Percentiles rank a stretch among this genome's conserved stretches.
These are phyloP conservation scores for Tylopilus felleus DNA, from an alignment of 768 basidiomycete genomes.

Conservation along the genomic window DNA sequence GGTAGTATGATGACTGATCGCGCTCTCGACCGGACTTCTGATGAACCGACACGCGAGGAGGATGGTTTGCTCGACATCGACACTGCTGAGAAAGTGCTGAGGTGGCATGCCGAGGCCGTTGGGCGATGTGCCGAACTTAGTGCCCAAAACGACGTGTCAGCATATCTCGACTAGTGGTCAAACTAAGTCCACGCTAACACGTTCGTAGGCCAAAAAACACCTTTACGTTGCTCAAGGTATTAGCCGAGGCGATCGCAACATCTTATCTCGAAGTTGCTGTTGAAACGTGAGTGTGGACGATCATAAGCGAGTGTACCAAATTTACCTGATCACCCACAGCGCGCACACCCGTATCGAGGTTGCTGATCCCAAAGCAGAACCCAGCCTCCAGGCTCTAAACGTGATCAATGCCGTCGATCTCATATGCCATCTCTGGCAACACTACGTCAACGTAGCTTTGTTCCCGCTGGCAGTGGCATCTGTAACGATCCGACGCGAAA, in stretches of 20 bases:
- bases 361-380: slow-evolving; percentile 75
- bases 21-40: slow-evolving; percentile 48
- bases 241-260: slow-evolving; percentile 81
- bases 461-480: slow-evolving; percentile 83
- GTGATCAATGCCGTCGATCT: slow-evolving; percentile 75
- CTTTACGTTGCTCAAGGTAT: slow-evolving; percentile 73
- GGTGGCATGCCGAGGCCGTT: slow-evolving; percentile 97
- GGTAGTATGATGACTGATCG: slow-evolving; percentile 68
- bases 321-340: slow-evolving; percentile 38
- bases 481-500: slow-evolving; percentile 86
- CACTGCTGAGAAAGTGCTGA: slow-evolving; percentile 85
- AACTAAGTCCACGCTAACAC: not conserved
- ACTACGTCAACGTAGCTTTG: slow-evolving; percentile 87
- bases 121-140: slow-evolving; percentile 93
- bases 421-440: slow-evolving; percentile 95
- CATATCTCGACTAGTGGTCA: slow-evolving; percentile 8
- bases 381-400: slow-evolving; percentile 63
- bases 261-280: slow-evolving; percentile 89
- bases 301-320: not conserved
- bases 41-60: slow-evolving; percentile 73
- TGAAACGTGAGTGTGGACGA: slow-evolving; percentile 70
- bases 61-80: slow-evolving; percentile 79
- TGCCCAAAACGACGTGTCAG: slow-evolving; percentile 79
- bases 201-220: slow-evolving; percentile 79
- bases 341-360: slow-evolving; percentile 68